Percentiles rank a stretch among this genome's conserved stretches.
Conservation (phyloP, 805 yeast species). For the Wickerhamiella musiphila region DNA sequence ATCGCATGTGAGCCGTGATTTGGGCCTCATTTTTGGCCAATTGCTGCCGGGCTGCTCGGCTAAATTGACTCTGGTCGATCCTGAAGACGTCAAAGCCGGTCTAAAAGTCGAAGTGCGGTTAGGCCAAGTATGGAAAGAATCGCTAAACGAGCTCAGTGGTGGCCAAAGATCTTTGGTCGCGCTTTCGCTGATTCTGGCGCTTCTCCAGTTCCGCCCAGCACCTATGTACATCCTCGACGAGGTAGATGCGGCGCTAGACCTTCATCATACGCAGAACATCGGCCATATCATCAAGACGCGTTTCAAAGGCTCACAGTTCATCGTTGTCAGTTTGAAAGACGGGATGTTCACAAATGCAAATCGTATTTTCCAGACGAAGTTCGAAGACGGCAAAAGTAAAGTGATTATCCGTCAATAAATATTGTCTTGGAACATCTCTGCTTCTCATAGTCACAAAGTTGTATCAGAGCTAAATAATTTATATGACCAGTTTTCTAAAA, state of each 20-base stretch:
- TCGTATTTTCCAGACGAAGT: constrained; percentile 78
- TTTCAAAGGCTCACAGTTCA: constrained; percentile 89
- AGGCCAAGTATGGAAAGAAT: constrained; percentile 91
- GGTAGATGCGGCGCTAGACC: constrained; percentile 95
- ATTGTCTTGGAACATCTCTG: constrained; percentile 6
- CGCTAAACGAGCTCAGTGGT: constrained; percentile 86
- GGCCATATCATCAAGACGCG: constrained; percentile 92
- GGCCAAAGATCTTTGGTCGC: constrained; percentile 95
- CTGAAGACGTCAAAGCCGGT: constrained; percentile 75
- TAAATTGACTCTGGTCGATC: constrained; percentile 65
- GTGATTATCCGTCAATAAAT: constrained; percentile 25
- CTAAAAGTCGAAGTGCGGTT: constrained; percentile 76
- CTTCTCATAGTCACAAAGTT: neutral
- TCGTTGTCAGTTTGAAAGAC: constrained; percentile 90
- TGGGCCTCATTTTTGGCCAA: constrained; percentile 79
- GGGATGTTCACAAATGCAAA: constrained; percentile 98
- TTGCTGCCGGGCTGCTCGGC: constrained; percentile 81
- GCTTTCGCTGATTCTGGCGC: constrained; percentile 74
- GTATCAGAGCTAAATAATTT: neutral
- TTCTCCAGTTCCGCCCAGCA: constrained; percentile 90
- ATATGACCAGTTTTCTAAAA: too few relatives aligned
- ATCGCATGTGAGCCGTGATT: constrained; percentile 75
- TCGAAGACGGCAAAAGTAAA: constrained; percentile 92
- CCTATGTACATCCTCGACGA: constrained; percentile 97
- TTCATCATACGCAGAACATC: constrained; percentile 92